Conservation (phyloP, 257 asterid species). For the Jacaranda mimosifolia region DNA sequence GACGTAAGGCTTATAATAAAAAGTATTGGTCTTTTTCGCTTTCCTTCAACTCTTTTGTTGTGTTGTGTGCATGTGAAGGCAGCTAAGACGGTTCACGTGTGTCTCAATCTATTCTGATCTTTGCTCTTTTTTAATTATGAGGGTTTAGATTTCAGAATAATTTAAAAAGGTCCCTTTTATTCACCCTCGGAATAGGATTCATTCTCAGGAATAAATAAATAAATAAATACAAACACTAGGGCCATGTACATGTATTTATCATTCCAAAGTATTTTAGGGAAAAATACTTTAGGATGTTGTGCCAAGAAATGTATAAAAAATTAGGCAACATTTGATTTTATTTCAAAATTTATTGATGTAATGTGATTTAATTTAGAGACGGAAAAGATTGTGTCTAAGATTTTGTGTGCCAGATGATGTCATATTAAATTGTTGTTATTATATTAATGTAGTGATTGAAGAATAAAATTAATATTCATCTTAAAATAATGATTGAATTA, state of each 20-base stretch:
- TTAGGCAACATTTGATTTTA: no score
- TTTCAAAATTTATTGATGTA: no score
- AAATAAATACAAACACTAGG: not conserved
- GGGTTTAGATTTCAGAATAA: not conserved
- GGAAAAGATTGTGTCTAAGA: no score
- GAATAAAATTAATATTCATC: no score
- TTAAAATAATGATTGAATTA: no score
- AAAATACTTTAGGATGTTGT: not conserved
- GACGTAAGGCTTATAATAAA: not conserved
- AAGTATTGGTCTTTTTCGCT: not conserved
- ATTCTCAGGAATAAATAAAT: not conserved
- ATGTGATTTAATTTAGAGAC: no score
- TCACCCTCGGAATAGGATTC: slow-evolving; percentile 40
- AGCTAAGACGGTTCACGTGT: slow-evolving; percentile 46
- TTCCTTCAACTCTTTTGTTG: slow-evolving; percentile 27
- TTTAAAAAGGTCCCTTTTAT: slow-evolving; percentile 20
- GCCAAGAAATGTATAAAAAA: no score
- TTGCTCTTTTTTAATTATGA: not conserved
- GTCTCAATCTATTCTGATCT: slow-evolving; percentile 39
- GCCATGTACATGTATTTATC: no score
- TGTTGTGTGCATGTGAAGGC: slow-evolving; percentile 60
- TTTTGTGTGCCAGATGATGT: no score
- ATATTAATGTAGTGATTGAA: no score
- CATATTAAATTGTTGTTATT: no score
- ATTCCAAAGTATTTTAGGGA: not conserved